Base-by-base conservation (phyloP, 371 early-diverging fungal species). In the Basidiobolus meristosporus region DNA sequence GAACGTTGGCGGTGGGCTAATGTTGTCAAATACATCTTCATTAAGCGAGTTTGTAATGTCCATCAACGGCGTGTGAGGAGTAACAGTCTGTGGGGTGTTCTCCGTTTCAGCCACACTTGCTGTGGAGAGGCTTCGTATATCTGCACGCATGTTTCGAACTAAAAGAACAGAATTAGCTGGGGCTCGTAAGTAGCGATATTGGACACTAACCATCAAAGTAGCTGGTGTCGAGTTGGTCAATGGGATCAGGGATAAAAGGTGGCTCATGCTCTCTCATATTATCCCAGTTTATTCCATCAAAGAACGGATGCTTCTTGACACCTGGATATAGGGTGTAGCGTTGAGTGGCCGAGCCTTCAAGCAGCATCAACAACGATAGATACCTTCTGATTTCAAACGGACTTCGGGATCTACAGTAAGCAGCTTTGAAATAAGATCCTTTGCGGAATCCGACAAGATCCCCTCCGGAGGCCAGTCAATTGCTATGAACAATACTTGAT, bases 361-460 rank as follows among this genome's bases (percentile, higher is more conserved):
- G n/a, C n/a, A n/a, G n/a, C n/a, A n/a, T n/a, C n/a, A n/a, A n/a
- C n/a, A n/a, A n/a, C n/a, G n/a, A n/a, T n/a, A 65, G 20, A 80
- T 71, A 41, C 72, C 71, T 18, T 65, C 55, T 30, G 51, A 45
- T 2, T 85, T 90, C 1, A 91, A 60, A 22, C 97, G 68, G 28
- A 55, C 44, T 12, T 75, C 66, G 2, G 82, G 73, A 41, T 86
- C 76, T 0, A 66, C 39, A 12, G 71, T 69, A 52, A 96, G 60
- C 10, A 96, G 58, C 7, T 63, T 54, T 18, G 79, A 73, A 63
- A 96, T 91, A 45, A 96, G 70, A 52, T 90, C 84, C 14, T 70
- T 70, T 0, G 89, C 86, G 42, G 84, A 90, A 1, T 71, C 59
- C 0, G 89, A 76, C 9, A 91, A 51, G 0, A 80, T 51, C 2